Base-by-base conservation (phyloP, 2,329 filamentous ascomycete genomes). In the Hymenoscyphus linearis region DNA sequence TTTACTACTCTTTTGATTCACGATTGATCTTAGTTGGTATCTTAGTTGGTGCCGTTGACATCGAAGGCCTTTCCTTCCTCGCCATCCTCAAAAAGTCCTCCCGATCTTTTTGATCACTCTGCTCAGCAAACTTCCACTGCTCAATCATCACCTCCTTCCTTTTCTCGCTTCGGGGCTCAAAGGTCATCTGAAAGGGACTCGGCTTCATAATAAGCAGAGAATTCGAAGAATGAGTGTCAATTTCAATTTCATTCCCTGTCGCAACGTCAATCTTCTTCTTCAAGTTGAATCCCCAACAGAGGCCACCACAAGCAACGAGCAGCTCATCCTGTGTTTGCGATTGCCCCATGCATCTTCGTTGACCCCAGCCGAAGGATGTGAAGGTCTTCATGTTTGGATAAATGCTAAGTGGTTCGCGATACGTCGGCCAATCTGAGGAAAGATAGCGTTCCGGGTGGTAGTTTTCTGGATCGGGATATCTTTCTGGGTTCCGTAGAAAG, bases 371-470 rank as follows among this genome's bases (percentile, higher is more conserved):
- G 68, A 84, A 81, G 6, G 61, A 62, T 35, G 77, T 76, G 7
- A 78, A 84, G 52, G 79, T 80, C 64, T 84, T 82, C 69, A 87
- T 79, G 71, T 82, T 85, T 26, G 85, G 85, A 68, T 83, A 80
- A 26, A 68, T 71, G 0, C 77, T 79, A 40, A 76, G 72, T n/a
- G 80, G 78, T 68, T 82, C 79, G 27, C 76, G 76, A 35, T 61
- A 68, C 0, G 64, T 66, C 69, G 72, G 70, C 66, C 78, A 44
- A 72, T 73, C 55, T 73, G 69, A 18, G 67, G 66, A 10, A 3
- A 72, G 62, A 65, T 76, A 82, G 9, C 80, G 72, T 55, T 78
- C 75, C 0, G 80, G 79, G 35, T 78, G 71, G 67, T 81, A 82
- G 5, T 62, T 63, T 26, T 77, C 74, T 1, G 78, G 76, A 56